These are phyloP conservation scores for Curvularia spicifera DNA, from an alignment of 2,329 filamentous ascomycete genomes.

Conservation along the genomic window DNA sequence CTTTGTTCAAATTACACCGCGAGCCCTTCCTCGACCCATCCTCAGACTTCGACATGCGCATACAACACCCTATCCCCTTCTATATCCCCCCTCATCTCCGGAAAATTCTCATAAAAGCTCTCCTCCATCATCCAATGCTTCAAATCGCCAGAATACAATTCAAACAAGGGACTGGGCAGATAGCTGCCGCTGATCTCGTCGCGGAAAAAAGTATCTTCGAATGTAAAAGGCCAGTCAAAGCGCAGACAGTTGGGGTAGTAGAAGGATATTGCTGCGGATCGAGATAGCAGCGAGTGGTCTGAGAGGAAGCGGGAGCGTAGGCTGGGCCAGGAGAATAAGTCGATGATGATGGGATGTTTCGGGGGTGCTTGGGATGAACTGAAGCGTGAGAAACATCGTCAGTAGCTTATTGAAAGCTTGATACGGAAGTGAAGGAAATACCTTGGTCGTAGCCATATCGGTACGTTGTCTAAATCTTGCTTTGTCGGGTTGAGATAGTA, in stretches of 20 bases:
- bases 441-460: neutral
- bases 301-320: neutral
- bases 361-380: neutral
- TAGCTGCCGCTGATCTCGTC: neutral
- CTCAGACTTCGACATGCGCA: neutral
- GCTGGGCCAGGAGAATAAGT: neutral
- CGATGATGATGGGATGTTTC: neutral
- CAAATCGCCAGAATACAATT: neutral
- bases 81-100: constrained; percentile 41
- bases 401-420: neutral
- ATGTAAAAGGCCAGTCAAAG: neutral
- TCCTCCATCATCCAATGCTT: constrained; percentile 18
- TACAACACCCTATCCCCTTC: constrained; percentile 30
- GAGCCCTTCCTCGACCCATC: no score
- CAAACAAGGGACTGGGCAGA: neutral
- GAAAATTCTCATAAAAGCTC: constrained; percentile 38
- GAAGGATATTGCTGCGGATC: neutral
- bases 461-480: neutral
- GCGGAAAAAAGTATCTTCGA: neutral
- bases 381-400: neutral
- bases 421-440: neutral
- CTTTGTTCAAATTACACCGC: no score
- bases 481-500: neutral
- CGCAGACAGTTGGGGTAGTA: neutral
- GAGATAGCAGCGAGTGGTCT: neutral